Evolutionary conservation across 192 early-diverging fungal species (phyloP), one percentile per base, ranked within the genome.

Genomic region (Coemansia sp.): DNA sequence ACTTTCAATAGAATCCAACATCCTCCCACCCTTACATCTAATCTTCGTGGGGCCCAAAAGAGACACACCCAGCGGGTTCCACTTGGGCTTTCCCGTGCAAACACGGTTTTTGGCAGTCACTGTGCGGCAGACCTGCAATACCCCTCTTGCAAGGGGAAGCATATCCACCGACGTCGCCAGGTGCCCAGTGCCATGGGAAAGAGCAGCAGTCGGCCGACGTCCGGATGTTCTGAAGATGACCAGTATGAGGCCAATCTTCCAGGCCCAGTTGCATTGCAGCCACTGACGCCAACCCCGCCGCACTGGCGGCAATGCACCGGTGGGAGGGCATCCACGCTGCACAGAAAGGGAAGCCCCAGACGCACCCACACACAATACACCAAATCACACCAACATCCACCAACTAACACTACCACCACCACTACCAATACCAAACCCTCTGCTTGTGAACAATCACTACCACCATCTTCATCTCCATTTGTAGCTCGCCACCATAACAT

Each of bases 401-500:
- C 67, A 41, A 13, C 59, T 55, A 61, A 52, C 62, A 57, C 61
- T 61, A 11, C 22, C 41, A 61, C 63, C 11, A 13, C 47, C 12
- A 26, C 55, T 51, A 21, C n/a, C n/a, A 32, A 22, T 40, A 41
- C 42, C 51, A 54, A 54, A 26, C 51, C 8, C 55, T 12, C 48
- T 52, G 10, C 26, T 41, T 26, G 26, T 26, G 51, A 40, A 73
- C 48, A n/a, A 63, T 21, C 43, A 32, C 26, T 15, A 43, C 54
- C 48, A 51, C 51, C 7, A 26, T 32, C 6, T 40, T 8, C 54
- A 49, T 61, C 3, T 52, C 36, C 46, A 45, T 54, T 15, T 72
- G 70, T 78, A 78, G 76, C 66, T 32, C 69, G 61, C 41, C 46
- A 68, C 63, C 67, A 60, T 8, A 41, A n/a, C 18, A 18, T 18